Conservation (phyloP, 129 eudicot genomes). For the Escallonia rubra region DNA sequence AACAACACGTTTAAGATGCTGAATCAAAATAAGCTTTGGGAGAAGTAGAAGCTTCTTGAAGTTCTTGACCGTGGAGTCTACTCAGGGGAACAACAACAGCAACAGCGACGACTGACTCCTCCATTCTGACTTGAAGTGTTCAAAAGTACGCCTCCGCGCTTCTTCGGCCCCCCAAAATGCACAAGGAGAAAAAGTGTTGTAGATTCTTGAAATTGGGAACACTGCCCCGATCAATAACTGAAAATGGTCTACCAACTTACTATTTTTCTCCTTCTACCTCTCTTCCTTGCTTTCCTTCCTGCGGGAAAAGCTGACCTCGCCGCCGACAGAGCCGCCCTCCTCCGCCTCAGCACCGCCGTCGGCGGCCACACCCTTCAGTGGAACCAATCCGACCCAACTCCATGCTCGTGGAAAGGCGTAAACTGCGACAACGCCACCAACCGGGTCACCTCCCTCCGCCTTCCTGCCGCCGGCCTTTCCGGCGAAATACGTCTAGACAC, state of each 20-base stretch:
- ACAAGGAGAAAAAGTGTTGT: background rate
- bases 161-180: background rate
- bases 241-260: conserved; percentile 3
- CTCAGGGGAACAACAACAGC: background rate
- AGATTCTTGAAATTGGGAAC: background rate
- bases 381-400: conserved; percentile 24
- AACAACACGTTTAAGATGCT: too few relatives aligned
- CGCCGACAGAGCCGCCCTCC: conserved; percentile 32
- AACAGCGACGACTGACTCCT: background rate
- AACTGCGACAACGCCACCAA: conserved; percentile 10
- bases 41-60: too few relatives aligned
- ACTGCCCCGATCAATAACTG: background rate
- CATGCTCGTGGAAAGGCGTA: conserved; percentile 40
- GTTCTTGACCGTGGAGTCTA: conserved; percentile 3
- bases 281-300: conserved; percentile 22
- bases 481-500: conserved; percentile 26
- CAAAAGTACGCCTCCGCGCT: background rate
- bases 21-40: too few relatives aligned
- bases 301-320: conserved; percentile 16
- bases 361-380: conserved; percentile 26
- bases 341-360: conserved; percentile 28
- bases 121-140: too few relatives aligned
- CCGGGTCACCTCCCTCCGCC: conserved; percentile 27
- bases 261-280: background rate
- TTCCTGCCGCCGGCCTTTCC: conserved; percentile 28